Evolutionary conservation across 805 yeast genomes (phyloP), one percentile per base, ranked within the genome.

Genomic region (Maudiozyma serrabonitensis): DNA sequence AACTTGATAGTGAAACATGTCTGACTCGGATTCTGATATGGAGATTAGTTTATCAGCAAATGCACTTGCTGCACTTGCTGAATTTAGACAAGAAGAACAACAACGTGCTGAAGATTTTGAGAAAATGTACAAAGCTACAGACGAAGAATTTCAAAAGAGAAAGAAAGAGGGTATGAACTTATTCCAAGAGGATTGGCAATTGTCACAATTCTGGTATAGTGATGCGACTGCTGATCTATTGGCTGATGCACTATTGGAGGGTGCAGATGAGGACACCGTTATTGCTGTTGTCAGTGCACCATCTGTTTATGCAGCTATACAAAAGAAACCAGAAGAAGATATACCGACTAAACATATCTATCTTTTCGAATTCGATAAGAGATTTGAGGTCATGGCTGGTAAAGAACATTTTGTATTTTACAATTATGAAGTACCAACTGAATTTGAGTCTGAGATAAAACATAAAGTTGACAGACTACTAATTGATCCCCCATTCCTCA

Each of bases 171-270:
- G 81, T 19, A 90, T 90, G 66, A 87, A 82, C 47, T 73, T 79
- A 38, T 89, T 89, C 65, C 74, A 84, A 61, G 96, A 89, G 66
- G 95, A 89, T 67, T 89, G 97, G 97, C 93, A 87, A 61, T 72
- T 90, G 38, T 87, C 95, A 1, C 97, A 89, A 66, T 89, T 89
- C 68, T 89, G 97, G 89, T 89, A 87, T 61, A 70, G 75, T 50
- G 90, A 87, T 52, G 67, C 71, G 2, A 89, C 96, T 0, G 89
- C 96, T 0, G 75, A 74, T 46, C 61, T 68, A 0, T 64, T 87
- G 18, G 93, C 87, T 0, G 77, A 76, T 52, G 93, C 87, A 7
- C 69, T 88, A 41, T 66, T 88, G 13, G 86, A 82, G 35, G 93
- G 87, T 7, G 93, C 95, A 1, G 84, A 82, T 55, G 75, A 75